Percentiles rank a stretch among this genome's conserved stretches.
phyloP scores from a whole-genome alignment of 257 asterid species.

The Osmanthus fragrans region DNA sequence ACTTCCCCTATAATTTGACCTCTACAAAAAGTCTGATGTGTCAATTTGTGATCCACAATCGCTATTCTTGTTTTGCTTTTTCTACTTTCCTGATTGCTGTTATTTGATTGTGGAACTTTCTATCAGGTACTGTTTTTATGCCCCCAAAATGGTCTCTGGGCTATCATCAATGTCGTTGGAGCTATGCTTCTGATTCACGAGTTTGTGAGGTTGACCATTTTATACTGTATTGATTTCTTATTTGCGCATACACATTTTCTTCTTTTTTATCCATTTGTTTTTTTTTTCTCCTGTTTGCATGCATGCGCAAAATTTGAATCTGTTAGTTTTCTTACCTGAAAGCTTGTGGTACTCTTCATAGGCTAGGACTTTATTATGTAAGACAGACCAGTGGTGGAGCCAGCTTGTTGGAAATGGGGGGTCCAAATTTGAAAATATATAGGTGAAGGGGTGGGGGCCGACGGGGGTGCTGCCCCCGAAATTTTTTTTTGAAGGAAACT shows the following conservation, averaged over 20 bases:
- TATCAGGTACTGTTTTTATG: conserved; percentile 84
- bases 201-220: conserved; percentile 75
- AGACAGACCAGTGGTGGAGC: no score
- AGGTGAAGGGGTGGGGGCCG: no score
- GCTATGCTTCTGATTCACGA: conserved; percentile 77
- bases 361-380: conserved; percentile 8
- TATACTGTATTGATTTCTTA: conserved; percentile 9
- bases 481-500: no score
- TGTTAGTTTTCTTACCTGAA: not conserved
- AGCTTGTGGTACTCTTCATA: not conserved
- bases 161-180: conserved; percentile 98
- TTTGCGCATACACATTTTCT: conserved; percentile 1
- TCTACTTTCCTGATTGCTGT: not conserved
- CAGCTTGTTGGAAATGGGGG: no score
- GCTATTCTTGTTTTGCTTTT: conserved; percentile 3
- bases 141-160: conserved; percentile 99
- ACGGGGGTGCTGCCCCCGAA: no score
- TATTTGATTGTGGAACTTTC: conserved; percentile 10
- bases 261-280: not conserved
- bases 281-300: not conserved
- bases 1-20: not conserved
- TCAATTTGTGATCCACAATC: not conserved
- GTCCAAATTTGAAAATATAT: no score
- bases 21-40: not conserved
- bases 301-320: not conserved